Base-by-base conservation (phyloP, 805 yeast genomes). In the Ogataea methanolica region DNA sequence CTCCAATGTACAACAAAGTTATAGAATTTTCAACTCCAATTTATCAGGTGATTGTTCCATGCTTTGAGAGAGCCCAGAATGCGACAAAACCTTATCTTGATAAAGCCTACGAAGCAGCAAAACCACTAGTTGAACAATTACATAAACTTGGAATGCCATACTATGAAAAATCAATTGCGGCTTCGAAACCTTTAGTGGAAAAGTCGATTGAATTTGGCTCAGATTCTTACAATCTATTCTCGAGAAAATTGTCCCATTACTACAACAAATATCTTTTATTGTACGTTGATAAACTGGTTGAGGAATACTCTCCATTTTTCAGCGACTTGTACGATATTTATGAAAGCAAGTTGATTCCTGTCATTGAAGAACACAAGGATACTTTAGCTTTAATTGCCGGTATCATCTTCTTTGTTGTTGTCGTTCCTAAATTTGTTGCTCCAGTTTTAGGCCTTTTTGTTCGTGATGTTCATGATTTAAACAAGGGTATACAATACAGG, bases 381-480 rank as follows among this genome's bases (percentile, higher is more conserved):
- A 48, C 53, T 9, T 42, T 56, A 19, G 47, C 53, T 12, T 19
- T 55, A n/a, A 43, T 40, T 3, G 41, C 50, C 1, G 50, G 47
- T 15, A 38, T 56, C 16, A 15, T 56, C 26, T 44, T 49, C 17
- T 45, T 50, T 6, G 48, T 51, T 12, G 43, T 52, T 15, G 19
- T 53, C n/a, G 17, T 53, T 6, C 51, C 60, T 22, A 50, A 44
- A 16, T 21, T 45, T 8, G 36, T 51, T 12, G 33, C 51, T 7
- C 36, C 53, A 6, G 5, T 55, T 8, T 48, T 62, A 12, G 57
- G 41, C 41, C 21, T 50, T 1, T 52, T 62, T 31, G 51, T 55
- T 15, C 53, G 49, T 33, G 67, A 63, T 43, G 55, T 60, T 3
- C 55, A 58, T 43, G 47, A 52, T 36, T 38, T 63, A 44, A 56